Conservation (phyloP, 768 basidiomycete species). For the Cystoderma amianthinum region DNA sequence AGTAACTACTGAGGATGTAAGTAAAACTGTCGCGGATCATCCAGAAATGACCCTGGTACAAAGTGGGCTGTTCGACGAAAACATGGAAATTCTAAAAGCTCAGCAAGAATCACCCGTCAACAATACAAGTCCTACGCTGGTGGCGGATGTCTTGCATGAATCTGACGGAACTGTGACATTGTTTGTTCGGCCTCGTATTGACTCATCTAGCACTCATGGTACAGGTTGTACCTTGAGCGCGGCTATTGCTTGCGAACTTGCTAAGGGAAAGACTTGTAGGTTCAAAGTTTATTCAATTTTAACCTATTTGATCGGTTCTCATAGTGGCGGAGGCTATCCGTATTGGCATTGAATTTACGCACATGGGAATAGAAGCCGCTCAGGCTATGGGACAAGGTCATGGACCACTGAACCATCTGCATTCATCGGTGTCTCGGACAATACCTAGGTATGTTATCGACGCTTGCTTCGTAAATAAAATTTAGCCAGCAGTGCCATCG, state of each 20-base stretch:
- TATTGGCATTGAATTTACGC: slow-evolving; percentile 64
- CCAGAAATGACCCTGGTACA: slow-evolving; percentile 29
- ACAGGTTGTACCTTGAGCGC: slow-evolving; percentile 92
- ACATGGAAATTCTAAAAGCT: slow-evolving; percentile 55
- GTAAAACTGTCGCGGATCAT: slow-evolving; percentile 15
- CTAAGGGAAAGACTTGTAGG: slow-evolving; percentile 38
- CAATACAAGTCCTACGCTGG: slow-evolving; percentile 23
- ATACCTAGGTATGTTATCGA: slow-evolving; percentile 38
- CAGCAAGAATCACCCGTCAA: slow-evolving; percentile 7
- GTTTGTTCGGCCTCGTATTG: slow-evolving; percentile 54
- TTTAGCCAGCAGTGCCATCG: too few species aligned
- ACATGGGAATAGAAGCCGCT: slow-evolving; percentile 68
- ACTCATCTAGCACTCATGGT: slow-evolving; percentile 77
- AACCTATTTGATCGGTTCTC: background rate
- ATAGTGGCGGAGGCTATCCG: slow-evolving; percentile 43
- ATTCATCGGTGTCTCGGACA: slow-evolving; percentile 38
- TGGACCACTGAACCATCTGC: slow-evolving; percentile 86
- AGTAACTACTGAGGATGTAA: slow-evolving; percentile 38
- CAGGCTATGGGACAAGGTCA: slow-evolving; percentile 62
- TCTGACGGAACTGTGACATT: slow-evolving; percentile 30
- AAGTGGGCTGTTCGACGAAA: slow-evolving; percentile 42
- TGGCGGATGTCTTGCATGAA: slow-evolving; percentile 60
- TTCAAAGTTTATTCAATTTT: background rate
- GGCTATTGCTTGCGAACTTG: slow-evolving; percentile 66
- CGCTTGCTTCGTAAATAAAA: too few species aligned